Evolutionary conservation across 2,329 filamentous ascomycete genomes (phyloP).

Genomic region (Pseudogymnoascus sp.): DNA sequence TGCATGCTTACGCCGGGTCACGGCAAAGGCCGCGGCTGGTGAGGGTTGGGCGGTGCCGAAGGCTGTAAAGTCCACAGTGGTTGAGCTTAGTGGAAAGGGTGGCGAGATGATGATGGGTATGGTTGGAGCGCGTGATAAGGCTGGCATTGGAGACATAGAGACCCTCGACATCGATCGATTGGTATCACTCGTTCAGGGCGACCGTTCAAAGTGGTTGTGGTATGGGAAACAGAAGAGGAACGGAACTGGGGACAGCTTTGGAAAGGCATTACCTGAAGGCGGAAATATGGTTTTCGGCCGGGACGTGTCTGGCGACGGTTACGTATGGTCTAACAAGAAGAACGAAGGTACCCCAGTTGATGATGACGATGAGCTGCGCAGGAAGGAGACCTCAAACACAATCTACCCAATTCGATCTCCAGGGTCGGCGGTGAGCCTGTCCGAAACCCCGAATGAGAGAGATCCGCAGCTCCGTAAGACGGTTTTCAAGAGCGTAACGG

Average conservation of each 20-base stretch:
- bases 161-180: conserved; percentile 84
- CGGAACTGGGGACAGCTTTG: conserved; percentile 35
- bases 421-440: conserved; percentile 38
- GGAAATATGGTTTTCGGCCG: conserved; percentile 45
- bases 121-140: conserved; percentile 74
- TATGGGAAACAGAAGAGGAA: conserved; percentile 75
- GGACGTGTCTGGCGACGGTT: conserved; percentile 41
- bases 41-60: conserved; percentile 89
- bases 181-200: conserved; percentile 67
- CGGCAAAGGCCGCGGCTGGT: conserved; percentile 79
- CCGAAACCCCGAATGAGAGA: conserved; percentile 43
- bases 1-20: conserved; percentile 70
- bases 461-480: conserved; percentile 50
- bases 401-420: conserved; percentile 38
- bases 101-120: conserved; percentile 95
- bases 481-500: conserved; percentile 72
- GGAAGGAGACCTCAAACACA: conserved; percentile 37
- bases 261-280: conserved; percentile 39
- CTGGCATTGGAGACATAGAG: conserved; percentile 84
- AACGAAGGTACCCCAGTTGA: conserved; percentile 44
- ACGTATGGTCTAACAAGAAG: conserved; percentile 39
- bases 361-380: conserved; percentile 38
- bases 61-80: conserved; percentile 90
- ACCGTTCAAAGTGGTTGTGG: conserved; percentile 90
- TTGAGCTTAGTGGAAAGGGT: conserved; percentile 85